phyloP scores from a whole-genome alignment of 345 rosid genomes.

The Salix viminalis region DNA sequence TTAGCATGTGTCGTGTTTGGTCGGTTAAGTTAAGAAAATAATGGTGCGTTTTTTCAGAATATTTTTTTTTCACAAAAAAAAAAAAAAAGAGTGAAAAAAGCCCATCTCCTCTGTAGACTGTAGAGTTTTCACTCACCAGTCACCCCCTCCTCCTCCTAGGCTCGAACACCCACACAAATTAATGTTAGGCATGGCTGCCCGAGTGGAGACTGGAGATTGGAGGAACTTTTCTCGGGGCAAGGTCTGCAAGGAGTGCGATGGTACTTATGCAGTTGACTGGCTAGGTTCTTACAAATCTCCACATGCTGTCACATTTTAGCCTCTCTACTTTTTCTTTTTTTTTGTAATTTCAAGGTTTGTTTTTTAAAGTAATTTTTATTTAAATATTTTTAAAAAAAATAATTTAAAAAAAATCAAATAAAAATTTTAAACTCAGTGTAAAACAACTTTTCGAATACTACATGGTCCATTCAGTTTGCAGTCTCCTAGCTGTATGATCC shows the following conservation, averaged over 20 bases:
- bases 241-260: neutral
- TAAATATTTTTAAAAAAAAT: too few relatives aligned
- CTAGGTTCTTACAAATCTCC: slow-evolving; percentile 51
- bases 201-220: neutral
- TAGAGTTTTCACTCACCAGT: neutral
- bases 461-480: neutral
- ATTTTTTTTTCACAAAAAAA: too few relatives aligned
- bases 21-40: slow-evolving; percentile 13
- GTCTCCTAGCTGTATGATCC: neutral
- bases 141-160: neutral
- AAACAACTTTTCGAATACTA: neutral
- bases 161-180: neutral
- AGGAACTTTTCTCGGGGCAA: slow-evolving; percentile 23
- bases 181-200: neutral
- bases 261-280: slow-evolving; percentile 39
- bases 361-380: too few relatives aligned
- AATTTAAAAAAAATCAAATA: too few relatives aligned
- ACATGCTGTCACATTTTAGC: slow-evolving; percentile 45
- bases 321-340: neutral
- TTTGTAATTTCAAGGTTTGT: too few relatives aligned
- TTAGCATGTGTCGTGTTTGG: slow-evolving; percentile 31
- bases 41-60: neutral
- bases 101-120: neutral
- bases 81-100: too few relatives aligned
- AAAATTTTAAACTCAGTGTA: too few relatives aligned